phyloP scores from a whole-genome alignment of 2,329 filamentous ascomycete genomes.

The Fusarium tricinctum region DNA sequence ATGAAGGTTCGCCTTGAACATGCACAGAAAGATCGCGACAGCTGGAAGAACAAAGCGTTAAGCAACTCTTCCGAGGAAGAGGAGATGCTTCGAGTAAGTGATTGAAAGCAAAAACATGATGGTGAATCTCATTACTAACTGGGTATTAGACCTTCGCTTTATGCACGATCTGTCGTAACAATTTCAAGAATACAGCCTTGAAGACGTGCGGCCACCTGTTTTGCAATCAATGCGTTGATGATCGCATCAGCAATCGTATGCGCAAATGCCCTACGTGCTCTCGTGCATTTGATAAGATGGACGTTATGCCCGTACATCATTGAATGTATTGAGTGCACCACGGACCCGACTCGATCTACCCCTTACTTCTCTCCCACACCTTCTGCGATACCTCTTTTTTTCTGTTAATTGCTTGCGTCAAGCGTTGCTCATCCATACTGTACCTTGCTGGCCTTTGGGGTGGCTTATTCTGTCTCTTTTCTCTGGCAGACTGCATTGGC shows the following conservation, averaged over 20 bases:
- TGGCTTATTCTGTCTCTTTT: slow-evolving; percentile 8
- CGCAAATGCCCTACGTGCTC: slow-evolving; percentile 96
- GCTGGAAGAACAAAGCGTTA: slow-evolving; percentile 85
- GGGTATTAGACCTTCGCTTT: slow-evolving; percentile 62
- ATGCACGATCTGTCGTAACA: slow-evolving; percentile 91
- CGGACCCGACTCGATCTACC: slow-evolving; percentile 23
- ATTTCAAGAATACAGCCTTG: slow-evolving; percentile 94
- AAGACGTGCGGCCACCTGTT: slow-evolving; percentile 97
- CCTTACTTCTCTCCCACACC: slow-evolving; percentile 25
- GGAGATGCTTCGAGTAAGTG: slow-evolving; percentile 86
- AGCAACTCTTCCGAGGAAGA: slow-evolving; percentile 86
- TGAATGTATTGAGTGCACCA: slow-evolving; percentile 38
- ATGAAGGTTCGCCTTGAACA: slow-evolving; percentile 83
- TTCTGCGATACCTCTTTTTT: slow-evolving; percentile 46
- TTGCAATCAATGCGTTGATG: slow-evolving; percentile 90
- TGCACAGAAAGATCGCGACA: slow-evolving; percentile 84
- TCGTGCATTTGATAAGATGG: slow-evolving; percentile 89
- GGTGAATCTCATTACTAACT: slow-evolving; percentile 40
- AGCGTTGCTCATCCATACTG: slow-evolving; percentile 36
- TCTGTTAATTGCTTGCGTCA: slow-evolving; percentile 47
- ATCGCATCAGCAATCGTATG: slow-evolving; percentile 88
- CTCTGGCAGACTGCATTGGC: slow-evolving; percentile 16
- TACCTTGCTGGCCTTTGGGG: slow-evolving; percentile 29
- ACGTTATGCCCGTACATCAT: slow-evolving; percentile 82
- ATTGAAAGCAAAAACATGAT: background rate